These are phyloP conservation scores for Balakata baccata DNA, from an alignment of 345 rosid genomes.

Conservation along the genomic window DNA sequence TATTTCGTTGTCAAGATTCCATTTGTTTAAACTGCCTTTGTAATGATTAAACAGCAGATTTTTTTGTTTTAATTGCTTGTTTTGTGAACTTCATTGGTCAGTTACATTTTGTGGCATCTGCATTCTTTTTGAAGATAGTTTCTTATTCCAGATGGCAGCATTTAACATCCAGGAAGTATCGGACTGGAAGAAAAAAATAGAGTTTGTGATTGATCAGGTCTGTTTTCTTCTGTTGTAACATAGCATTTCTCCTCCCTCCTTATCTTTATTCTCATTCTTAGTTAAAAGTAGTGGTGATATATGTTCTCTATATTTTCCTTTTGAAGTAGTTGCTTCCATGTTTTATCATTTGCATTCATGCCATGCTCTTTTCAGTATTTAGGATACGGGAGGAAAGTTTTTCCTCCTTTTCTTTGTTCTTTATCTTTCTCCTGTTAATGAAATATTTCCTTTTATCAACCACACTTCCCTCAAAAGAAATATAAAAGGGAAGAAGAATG, in stretches of 20 bases:
- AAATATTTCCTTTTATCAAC: not conserved
- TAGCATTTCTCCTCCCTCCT: not conserved
- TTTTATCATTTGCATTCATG: not conserved
- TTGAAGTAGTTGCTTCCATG: not conserved
- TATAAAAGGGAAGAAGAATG: not conserved
- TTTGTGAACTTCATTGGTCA: not conserved
- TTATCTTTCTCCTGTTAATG: not conserved
- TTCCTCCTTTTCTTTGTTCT: not conserved
- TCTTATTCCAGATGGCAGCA: constrained; percentile 82
- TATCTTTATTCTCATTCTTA: not conserved
- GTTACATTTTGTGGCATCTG: not conserved
- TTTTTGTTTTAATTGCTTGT: not conserved
- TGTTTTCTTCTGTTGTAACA: constrained; percentile 15
- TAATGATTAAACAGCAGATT: constrained; percentile 1
- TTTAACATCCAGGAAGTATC: constrained; percentile 96
- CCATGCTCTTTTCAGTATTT: not conserved
- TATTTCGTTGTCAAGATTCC: not conserved
- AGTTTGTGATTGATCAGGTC: constrained; percentile 92
- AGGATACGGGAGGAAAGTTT: not conserved
- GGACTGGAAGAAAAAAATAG: constrained; percentile 90
- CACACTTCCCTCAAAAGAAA: not conserved
- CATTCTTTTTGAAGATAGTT: not conserved
- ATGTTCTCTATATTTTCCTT: not conserved
- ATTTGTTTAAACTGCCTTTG: constrained; percentile 1
- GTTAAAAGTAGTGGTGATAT: not conserved